Base-by-base conservation (phyloP, 202 grass and related monocot genomes). In the Schoenoplectus tabernaemontani region DNA sequence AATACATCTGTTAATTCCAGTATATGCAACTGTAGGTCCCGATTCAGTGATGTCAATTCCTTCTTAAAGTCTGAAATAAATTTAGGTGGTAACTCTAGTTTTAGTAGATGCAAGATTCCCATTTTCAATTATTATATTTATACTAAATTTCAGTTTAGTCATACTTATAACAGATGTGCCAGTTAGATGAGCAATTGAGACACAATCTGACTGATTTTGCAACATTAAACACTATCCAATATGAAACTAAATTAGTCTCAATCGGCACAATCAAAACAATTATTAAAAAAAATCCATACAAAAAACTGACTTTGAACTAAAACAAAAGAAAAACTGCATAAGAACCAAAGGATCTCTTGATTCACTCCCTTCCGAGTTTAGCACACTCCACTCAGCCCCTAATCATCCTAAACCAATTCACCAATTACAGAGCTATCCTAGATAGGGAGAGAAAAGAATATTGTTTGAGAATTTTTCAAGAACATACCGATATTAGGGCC, bases 1-100 rank as follows among this genome's bases (percentile, higher is more conserved):
- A 94, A 77, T 83, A 98, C 89, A 87, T 92, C 91, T 74, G 95
- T 91, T 78, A 98, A 65, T 83, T 94, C 95, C 85, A 95, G 75
- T 79, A 98, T 92, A 86, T 98, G 95, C 19, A 98, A 87, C 78
- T 98, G 91, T 76, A 95, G 89, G 39, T 98, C 91, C 82, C 91
- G 89, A 86, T 98, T 98, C 39, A 98, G 83, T 36, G 91, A 84
- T 36, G 75, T 92, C 90, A 98, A 84, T 70, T 95, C 91, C 86
- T 85, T 90, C 41, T 92, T 98, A 50, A 98, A 94, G 32, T 95
- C 89, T 95, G 80, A 77, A 83, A 74, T 46, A n/a, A 83, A 36
- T 56, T 34, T 12, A 6, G 20, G 73, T 66, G n/a, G 75, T 59
- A 32, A 76, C 9, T 64, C 23, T 13, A 81, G 26, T 65, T 47